These are phyloP conservation scores for Anisogramma anomala DNA, from an alignment of 2,329 filamentous ascomycete species.

Conservation along the genomic window DNA sequence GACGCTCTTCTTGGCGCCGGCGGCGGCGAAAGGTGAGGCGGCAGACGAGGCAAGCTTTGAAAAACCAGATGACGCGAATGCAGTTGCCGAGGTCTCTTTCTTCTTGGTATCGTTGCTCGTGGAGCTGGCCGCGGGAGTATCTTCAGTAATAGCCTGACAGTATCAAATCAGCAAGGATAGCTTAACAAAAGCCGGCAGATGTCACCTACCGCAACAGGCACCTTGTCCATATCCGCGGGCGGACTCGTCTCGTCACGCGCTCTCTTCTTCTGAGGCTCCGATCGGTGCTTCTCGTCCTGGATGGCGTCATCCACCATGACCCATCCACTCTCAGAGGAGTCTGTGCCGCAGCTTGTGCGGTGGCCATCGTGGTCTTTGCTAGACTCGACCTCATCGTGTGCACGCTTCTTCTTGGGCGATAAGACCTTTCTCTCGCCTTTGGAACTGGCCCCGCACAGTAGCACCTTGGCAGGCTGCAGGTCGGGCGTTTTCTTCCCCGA, in stretches of 20 bases:
- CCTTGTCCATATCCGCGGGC: conserved; percentile 9
- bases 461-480: conserved; percentile 19
- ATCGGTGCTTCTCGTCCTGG: conserved; percentile 33
- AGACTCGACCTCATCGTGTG: conserved; percentile 46
- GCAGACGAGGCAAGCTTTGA: conserved; percentile 50
- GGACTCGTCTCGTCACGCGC: conserved; percentile 36
- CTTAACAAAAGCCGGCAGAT: background rate
- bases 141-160: conserved; percentile 15
- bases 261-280: conserved; percentile 56
- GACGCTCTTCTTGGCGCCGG: conserved; percentile 37
- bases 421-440: conserved; percentile 38
- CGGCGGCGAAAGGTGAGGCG: conserved; percentile 51
- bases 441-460: conserved; percentile 24
- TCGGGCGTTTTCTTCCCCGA: conserved; percentile 24
- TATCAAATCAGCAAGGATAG: conserved; percentile 4
- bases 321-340: conserved; percentile 21
- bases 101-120: conserved; percentile 22
- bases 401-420: conserved; percentile 57
- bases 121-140: conserved; percentile 17
- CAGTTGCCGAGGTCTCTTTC: conserved; percentile 39
- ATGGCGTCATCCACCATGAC: conserved; percentile 11
- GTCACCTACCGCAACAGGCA: conserved; percentile 5
- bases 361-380: conserved; percentile 32
- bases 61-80: conserved; percentile 59
- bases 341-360: conserved; percentile 27